phyloP scores from a whole-genome alignment of 2,329 filamentous ascomycete species.

The Aspergillus intermedius region DNA sequence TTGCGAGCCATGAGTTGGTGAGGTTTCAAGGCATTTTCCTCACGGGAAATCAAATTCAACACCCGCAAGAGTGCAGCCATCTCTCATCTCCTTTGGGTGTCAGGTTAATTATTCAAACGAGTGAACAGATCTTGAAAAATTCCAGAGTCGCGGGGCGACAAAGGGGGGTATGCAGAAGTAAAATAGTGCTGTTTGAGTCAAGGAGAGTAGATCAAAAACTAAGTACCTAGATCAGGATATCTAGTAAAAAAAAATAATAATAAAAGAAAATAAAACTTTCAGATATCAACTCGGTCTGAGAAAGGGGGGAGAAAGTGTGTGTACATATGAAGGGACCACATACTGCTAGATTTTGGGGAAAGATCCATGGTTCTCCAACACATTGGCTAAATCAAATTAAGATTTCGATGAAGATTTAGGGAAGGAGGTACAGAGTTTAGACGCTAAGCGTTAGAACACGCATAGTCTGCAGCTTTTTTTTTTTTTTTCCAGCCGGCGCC shows the following conservation, averaged over 20 bases:
- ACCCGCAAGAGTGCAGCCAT: slow-evolving; percentile 3
- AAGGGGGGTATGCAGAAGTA: not conserved
- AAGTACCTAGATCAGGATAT: not conserved
- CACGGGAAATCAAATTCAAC: slow-evolving; percentile 1
- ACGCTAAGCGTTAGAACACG: too few species aligned
- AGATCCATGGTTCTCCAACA: not conserved
- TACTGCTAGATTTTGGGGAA: not conserved
- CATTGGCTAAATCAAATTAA: not conserved
- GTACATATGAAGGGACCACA: not conserved
- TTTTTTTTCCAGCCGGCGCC: too few species aligned
- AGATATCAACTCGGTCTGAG: not conserved
- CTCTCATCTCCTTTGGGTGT: not conserved
- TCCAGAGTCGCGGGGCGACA: not conserved
- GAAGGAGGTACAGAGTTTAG: not conserved
- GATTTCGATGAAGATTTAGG: not conserved
- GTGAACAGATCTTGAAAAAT: not conserved
- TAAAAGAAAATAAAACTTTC: not conserved
- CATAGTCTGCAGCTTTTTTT: too few species aligned
- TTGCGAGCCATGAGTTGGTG: not conserved
- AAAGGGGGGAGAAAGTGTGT: not conserved
- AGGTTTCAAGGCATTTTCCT: not conserved
- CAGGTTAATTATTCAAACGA: not conserved
- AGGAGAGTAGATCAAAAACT: not conserved
- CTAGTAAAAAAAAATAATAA: not conserved
- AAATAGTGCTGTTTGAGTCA: not conserved